These are phyloP conservation scores for Aleurites moluccanus DNA, from an alignment of 441 rosid species.

Conservation along the genomic window DNA sequence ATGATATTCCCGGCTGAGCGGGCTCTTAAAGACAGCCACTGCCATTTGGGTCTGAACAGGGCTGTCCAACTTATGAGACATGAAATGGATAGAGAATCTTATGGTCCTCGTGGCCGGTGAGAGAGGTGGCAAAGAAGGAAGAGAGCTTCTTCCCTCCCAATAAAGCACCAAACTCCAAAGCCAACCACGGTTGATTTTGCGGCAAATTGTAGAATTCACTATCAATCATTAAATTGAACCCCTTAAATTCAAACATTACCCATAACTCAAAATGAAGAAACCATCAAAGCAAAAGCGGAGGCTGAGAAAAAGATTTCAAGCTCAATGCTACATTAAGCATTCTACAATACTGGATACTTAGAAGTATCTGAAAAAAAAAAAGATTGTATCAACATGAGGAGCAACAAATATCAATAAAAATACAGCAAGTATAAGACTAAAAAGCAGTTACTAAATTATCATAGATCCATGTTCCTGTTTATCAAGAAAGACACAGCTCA, in stretches of 20 bases:
- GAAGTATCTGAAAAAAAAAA: constrained; percentile 35
- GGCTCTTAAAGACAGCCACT: constrained; percentile 61
- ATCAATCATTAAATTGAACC: constrained; percentile 40
- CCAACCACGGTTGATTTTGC: constrained; percentile 26
- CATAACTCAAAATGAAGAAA: constrained; percentile 10
- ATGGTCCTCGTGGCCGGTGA: constrained; percentile 25
- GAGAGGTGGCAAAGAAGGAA: constrained; percentile 41
- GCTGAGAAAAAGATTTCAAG: constrained; percentile 2
- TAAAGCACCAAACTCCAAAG: constrained; percentile 41
- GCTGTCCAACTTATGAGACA: constrained; percentile 74
- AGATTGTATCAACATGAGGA: background rate
- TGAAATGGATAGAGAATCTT: constrained; percentile 40
- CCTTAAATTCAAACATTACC: constrained; percentile 29
- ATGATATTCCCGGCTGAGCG: constrained; percentile 56
- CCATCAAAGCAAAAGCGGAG: too few species aligned
- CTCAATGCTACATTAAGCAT: constrained; percentile 33
- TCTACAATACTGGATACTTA: constrained; percentile 2
- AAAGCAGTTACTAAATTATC: background rate
- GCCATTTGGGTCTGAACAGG: constrained; percentile 88
- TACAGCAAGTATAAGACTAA: constrained; percentile 3
- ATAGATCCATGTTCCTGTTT: constrained; percentile 13
- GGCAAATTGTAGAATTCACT: constrained; percentile 23
- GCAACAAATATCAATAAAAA: constrained; percentile 6
- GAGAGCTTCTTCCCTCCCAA: constrained; percentile 47
- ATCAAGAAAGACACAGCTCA: background rate